Conservation (phyloP, 192 early-diverging fungal species). For the Podila epicladia region DNA sequence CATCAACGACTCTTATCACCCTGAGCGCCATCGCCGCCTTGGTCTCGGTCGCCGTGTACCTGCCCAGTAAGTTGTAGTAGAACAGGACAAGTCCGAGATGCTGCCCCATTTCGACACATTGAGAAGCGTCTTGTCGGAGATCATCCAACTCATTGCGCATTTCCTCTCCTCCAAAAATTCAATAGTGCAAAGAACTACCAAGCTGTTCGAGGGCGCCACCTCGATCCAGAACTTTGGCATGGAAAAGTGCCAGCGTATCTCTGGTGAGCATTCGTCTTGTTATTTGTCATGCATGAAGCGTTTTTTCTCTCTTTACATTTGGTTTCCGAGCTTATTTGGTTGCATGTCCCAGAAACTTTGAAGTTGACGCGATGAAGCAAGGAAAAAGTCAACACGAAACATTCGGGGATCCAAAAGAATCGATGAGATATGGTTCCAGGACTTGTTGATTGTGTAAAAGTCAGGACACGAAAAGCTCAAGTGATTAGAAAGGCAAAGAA, state of each 20-base stretch:
- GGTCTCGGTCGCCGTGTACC: conserved; percentile 33
- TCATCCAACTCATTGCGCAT: not conserved
- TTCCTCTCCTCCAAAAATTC: not conserved
- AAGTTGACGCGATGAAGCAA: no score
- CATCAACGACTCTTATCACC: conserved; percentile 20
- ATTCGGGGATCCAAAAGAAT: not conserved
- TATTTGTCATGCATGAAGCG: no score
- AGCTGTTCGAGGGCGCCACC: conserved; percentile 27
- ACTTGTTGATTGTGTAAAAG: not conserved
- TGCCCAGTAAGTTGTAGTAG: conserved; percentile 41
- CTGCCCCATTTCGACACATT: not conserved
- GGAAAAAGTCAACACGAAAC: not conserved
- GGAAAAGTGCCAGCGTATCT: conserved; percentile 35
- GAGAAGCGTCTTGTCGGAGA: not conserved
- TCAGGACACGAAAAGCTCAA: no score
- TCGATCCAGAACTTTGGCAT: conserved; percentile 44
- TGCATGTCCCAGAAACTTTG: not conserved
- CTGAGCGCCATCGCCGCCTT: conserved; percentile 27
- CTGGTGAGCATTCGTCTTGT: conserved; percentile 14
- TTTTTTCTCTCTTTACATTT: not conserved
- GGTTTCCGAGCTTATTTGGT: not conserved
- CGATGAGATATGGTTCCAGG: not conserved
- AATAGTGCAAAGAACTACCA: conserved; percentile 43
- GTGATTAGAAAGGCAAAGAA: no score
- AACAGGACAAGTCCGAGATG: no score